Base-by-base conservation (phyloP, 2,329 filamentous ascomycete genomes). In the Dothistroma septosporum region DNA sequence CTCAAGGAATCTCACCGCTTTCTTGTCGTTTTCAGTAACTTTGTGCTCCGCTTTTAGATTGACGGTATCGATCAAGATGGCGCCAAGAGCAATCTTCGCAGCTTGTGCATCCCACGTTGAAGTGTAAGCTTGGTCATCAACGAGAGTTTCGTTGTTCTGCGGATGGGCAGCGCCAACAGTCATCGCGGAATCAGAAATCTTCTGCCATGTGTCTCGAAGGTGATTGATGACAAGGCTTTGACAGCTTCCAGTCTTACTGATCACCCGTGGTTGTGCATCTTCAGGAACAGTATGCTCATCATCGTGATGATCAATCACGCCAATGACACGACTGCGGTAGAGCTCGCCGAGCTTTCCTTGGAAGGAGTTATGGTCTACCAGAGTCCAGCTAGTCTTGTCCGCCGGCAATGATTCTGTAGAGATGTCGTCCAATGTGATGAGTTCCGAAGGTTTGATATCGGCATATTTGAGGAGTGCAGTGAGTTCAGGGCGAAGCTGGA, bases 331-430 rank as follows among this genome's bases (percentile, higher is more conserved):
- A 4, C 70, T 62, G 0, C 76, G 75, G 69, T 85, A 90, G 16
- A 78, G 74, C 32, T 68, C 53, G 16, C 80, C 83, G 16, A 93
- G 77, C 14, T 75, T 69, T 0, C 89, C 88, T 6, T 87, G 87
- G 53, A 91, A 78, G 0, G 79, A 81, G 71, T 94, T 94, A 78
- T 94, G 91, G 75, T 94, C 90, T 4, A 94, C 89, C 0, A 94
- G 78, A 19, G 91, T 76, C 88, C 88, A 92, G 54, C 78, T 79
- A 1, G 88, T 87, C 52, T 85, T 82, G 28, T 82, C 78, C 0
- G 84, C 79, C 0, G 73, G 68, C 11, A 88, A 71, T 58, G 68
- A 66, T 21, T 58, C 53, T 32, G 68, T 58, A 1, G 79, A 78
- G 0, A 87, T 72, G 64, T 88, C 85, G 63, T 83, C 80, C 2